These are phyloP conservation scores for Cynara cardunculus DNA, from an alignment of 129 eudicot genomes.

Conservation along the genomic window DNA sequence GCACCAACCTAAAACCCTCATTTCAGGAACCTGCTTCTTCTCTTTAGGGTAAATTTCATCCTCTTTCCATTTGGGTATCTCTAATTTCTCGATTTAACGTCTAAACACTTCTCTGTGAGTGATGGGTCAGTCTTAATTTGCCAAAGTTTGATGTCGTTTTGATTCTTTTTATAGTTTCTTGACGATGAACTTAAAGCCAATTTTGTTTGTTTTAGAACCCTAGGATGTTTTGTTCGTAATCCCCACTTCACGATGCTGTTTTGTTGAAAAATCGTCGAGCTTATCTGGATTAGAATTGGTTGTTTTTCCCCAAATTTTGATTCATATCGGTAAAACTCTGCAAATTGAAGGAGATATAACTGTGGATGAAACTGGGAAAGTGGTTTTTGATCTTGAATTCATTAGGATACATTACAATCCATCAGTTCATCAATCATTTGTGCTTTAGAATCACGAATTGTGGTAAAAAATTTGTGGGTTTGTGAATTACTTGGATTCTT, in stretches of 20 bases:
- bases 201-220: conserved; percentile 3
- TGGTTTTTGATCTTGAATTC: conserved; percentile 9
- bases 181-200: neutral
- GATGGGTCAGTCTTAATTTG: conserved; percentile 10
- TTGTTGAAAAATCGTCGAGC: neutral
- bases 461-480: neutral
- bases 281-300: neutral
- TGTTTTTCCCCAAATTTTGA: neutral
- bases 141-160: neutral
- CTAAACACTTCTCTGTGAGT: neutral
- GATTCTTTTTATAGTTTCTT: conserved; percentile 15
- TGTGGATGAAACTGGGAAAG: neutral
- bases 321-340: neutral
- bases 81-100: conserved; percentile 6
- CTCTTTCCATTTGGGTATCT: conserved; percentile 14
- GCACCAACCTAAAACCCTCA: conserved; percentile 6
- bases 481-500: conserved; percentile 11
- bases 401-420: neutral
- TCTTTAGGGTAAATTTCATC: conserved; percentile 9
- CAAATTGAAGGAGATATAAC: neutral
- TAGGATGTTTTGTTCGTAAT: neutral
- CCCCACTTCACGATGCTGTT: conserved; percentile 2
- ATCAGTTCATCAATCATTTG: neutral
- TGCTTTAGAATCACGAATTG: neutral
- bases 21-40: conserved; percentile 1